These are phyloP conservation scores for Fonsecaea nubica DNA, from an alignment of 2,329 filamentous ascomycete genomes.

Conservation along the genomic window DNA sequence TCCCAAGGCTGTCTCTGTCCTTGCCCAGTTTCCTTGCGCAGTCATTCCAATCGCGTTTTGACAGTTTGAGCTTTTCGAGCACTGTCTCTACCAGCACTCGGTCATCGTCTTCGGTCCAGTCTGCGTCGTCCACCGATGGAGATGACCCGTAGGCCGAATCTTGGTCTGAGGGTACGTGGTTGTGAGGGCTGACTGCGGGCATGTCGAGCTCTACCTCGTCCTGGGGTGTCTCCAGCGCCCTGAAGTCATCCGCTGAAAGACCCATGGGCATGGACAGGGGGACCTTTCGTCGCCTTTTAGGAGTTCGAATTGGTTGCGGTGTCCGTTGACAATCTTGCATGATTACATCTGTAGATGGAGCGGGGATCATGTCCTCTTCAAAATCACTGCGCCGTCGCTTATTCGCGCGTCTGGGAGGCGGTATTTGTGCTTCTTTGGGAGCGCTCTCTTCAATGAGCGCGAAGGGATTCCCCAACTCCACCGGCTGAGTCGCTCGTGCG, in stretches of 20 bases:
- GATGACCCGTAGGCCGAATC: constrained; percentile 35
- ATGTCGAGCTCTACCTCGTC: constrained; percentile 38
- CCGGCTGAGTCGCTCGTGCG: constrained; percentile 42
- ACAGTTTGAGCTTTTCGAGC: constrained; percentile 53
- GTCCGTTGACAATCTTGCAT: constrained; percentile 33
- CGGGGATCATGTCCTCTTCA: constrained; percentile 40
- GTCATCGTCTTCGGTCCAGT: constrained; percentile 53
- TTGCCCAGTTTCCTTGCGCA: constrained; percentile 53
- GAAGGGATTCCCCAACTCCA: constrained; percentile 42
- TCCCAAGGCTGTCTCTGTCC: constrained; percentile 50
- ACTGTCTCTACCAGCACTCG: constrained; percentile 52
- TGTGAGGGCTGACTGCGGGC: constrained; percentile 29
- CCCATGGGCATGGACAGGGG: constrained; percentile 55
- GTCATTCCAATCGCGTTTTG: constrained; percentile 53
- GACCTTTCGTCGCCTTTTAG: constrained; percentile 52
- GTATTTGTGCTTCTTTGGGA: constrained; percentile 38
- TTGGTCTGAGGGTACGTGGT: constrained; percentile 19
- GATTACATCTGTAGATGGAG: constrained; percentile 35
- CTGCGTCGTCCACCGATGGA: constrained; percentile 28
- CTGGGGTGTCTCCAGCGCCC: constrained; percentile 45
- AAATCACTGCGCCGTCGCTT: constrained; percentile 48
- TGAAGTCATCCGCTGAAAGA: constrained; percentile 52
- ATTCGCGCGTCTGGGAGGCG: constrained; percentile 45
- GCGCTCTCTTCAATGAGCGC: constrained; percentile 15
- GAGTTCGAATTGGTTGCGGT: constrained; percentile 44